phyloP scores from a whole-genome alignment of 2,329 filamentous ascomycete genomes.

The Pseudocercospora crystallina region DNA sequence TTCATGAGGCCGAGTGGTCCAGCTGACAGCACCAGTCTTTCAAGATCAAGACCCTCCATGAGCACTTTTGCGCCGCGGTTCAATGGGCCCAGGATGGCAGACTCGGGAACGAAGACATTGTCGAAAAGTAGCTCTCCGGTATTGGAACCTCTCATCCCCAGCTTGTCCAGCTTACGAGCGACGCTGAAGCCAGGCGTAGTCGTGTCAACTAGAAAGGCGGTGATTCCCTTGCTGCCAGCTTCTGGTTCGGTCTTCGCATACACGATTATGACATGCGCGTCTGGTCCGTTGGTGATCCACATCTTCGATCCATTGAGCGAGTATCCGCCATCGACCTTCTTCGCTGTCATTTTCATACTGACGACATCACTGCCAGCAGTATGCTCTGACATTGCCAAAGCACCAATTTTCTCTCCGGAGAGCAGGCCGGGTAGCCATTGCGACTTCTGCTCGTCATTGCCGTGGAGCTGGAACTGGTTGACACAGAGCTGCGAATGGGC shows the following conservation, averaged over 20 bases:
- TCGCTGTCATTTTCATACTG: conserved; percentile 86
- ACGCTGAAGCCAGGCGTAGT: conserved; percentile 76
- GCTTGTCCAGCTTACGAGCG: conserved; percentile 90
- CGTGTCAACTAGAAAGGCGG: conserved; percentile 84
- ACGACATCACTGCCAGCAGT: conserved; percentile 91
- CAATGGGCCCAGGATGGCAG: conserved; percentile 75
- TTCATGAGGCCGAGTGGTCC: conserved; percentile 95
- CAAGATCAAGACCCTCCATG: conserved; percentile 94
- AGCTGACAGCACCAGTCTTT: conserved; percentile 85
- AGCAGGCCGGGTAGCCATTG: conserved; percentile 79
- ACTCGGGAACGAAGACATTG: conserved; percentile 79
- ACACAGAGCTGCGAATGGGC: conserved; percentile 95
- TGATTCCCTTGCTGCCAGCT: conserved; percentile 84
- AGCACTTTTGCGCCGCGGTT: conserved; percentile 85
- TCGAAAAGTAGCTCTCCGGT: conserved; percentile 94
- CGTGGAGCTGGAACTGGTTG: conserved; percentile 93
- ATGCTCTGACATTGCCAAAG: conserved; percentile 92
- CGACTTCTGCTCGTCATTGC: conserved; percentile 72
- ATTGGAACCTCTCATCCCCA: conserved; percentile 96
- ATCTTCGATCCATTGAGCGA: conserved; percentile 89
- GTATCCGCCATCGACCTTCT: conserved; percentile 79
- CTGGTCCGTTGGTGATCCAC: conserved; percentile 98
- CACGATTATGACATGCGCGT: conserved; percentile 90
- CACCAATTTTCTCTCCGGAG: conserved; percentile 77
- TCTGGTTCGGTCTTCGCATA: conserved; percentile 91